These are phyloP conservation scores for Massariosphaeria phaeospora DNA, from an alignment of 495 filamentous ascomycete species.

Conservation along the genomic window DNA sequence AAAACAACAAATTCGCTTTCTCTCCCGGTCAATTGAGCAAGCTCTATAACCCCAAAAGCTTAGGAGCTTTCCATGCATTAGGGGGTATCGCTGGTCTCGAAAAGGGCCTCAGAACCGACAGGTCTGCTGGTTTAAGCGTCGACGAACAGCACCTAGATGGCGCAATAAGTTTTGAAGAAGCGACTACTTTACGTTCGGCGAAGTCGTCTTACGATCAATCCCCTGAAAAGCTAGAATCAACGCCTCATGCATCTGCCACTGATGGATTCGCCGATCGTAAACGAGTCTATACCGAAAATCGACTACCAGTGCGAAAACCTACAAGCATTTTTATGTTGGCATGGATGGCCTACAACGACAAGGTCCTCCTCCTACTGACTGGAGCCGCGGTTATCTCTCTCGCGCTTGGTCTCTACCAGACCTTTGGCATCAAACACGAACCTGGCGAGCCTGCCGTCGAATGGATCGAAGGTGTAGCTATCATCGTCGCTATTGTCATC, in stretches of 20 bases:
- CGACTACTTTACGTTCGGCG: constrained; percentile 28
- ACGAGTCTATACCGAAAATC: constrained; percentile 65
- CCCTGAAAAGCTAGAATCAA: constrained; percentile 30
- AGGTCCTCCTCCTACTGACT: constrained; percentile 73
- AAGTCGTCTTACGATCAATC: constrained; percentile 24
- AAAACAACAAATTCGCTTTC: constrained; percentile 77
- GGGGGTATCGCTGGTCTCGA: constrained; percentile 73
- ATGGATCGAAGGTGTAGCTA: constrained; percentile 49
- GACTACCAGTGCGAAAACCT: constrained; percentile 64
- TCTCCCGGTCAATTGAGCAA: constrained; percentile 76
- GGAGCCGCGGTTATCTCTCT: constrained; percentile 76
- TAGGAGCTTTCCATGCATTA: constrained; percentile 70
- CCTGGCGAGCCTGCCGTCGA: constrained; percentile 38
- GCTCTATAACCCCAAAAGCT: constrained; percentile 73
- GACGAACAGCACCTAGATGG: constrained; percentile 66
- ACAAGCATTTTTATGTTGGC: constrained; percentile 68
- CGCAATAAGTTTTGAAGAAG: constrained; percentile 67
- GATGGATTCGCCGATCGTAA: constrained; percentile 57
- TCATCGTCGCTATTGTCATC: constrained; percentile 45
- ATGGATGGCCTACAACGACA: constrained; percentile 82
- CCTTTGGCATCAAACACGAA: constrained; percentile 43
- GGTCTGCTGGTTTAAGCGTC: constrained; percentile 62
- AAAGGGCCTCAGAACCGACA: constrained; percentile 68
- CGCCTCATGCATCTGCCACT: constrained; percentile 32
- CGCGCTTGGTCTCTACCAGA: constrained; percentile 71